Percentiles rank a stretch among this genome's conserved stretches.
phyloP scores from a whole-genome alignment of 2,329 filamentous ascomycete species.

The Bipolaris cookei region DNA sequence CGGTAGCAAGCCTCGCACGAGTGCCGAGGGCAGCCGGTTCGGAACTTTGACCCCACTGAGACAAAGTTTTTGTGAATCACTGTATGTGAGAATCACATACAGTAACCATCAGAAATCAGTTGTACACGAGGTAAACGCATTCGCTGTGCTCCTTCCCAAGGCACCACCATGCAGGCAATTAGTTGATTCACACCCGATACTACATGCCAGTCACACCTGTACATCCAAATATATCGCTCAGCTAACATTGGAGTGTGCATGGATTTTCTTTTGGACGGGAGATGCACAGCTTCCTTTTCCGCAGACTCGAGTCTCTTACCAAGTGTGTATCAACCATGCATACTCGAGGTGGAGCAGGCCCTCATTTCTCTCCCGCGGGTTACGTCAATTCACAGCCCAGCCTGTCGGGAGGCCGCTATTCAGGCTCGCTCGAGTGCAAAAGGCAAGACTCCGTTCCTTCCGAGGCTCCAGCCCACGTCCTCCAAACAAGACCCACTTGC shows the following conservation, averaged over 20 bases:
- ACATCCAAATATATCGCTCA: background rate
- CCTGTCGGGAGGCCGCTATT: background rate
- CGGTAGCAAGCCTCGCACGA: background rate
- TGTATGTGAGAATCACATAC: background rate
- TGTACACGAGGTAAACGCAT: background rate
- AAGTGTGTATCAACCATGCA: background rate
- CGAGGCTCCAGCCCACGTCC: background rate
- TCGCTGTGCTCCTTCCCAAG: background rate
- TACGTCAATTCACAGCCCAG: background rate
- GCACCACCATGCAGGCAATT: background rate
- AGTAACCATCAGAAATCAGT: background rate
- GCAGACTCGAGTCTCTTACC: background rate
- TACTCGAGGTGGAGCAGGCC: constrained; percentile 3
- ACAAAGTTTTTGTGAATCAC: background rate
- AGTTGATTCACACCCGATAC: background rate
- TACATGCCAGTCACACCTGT: background rate
- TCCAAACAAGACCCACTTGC: constrained; percentile 8
- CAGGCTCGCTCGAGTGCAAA: background rate
- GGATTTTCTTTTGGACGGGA: background rate
- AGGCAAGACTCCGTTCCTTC: background rate
- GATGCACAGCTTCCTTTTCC: background rate
- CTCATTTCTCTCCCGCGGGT: constrained; percentile 8
- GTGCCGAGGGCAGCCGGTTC: background rate
- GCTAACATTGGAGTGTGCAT: background rate
- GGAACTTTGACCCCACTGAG: background rate